Evolutionary conservation across 2,329 filamentous ascomycete genomes (phyloP).

Genomic region (Cytospora schulzeri): DNA sequence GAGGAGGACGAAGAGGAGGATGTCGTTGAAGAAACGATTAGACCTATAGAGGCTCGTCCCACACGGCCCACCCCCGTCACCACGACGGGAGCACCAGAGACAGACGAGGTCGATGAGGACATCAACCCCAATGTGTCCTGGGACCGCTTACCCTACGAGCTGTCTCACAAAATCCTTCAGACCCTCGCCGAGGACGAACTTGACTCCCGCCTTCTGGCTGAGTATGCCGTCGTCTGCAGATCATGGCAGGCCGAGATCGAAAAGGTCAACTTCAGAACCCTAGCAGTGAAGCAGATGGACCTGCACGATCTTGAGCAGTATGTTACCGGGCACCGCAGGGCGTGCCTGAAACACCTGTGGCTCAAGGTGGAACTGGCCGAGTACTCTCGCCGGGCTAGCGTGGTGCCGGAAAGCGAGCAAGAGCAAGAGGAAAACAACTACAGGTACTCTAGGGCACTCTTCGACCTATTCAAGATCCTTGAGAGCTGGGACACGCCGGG

Average conservation of each 20-base stretch:
- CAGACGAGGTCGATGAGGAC: constrained; percentile 2
- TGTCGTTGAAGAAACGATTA: neutral
- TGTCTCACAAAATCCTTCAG: constrained; percentile 27
- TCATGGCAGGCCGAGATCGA: constrained; percentile 35
- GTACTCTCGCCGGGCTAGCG: constrained; percentile 28
- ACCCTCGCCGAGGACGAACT: constrained; percentile 22
- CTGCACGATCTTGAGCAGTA: constrained; percentile 31
- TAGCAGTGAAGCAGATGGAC: constrained; percentile 30
- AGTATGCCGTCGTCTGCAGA: constrained; percentile 34
- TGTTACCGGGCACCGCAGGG: constrained; percentile 30
- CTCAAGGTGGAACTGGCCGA: constrained; percentile 32
- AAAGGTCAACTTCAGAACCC: constrained; percentile 31
- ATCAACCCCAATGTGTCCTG: constrained; percentile 13
- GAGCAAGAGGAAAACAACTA: constrained; percentile 35
- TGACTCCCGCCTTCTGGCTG: constrained; percentile 24
- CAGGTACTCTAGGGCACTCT: constrained; percentile 32
- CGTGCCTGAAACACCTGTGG: constrained; percentile 30
- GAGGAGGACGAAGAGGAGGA: constrained; percentile 6
- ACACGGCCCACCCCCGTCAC: neutral
- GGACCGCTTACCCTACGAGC: constrained; percentile 26
- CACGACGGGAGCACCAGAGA: neutral
- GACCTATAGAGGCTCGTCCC: neutral
- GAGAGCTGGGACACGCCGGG: constrained; percentile 30
- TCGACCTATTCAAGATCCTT: constrained; percentile 33
- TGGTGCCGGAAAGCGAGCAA: constrained; percentile 31